Base-by-base conservation (phyloP, 2,329 filamentous ascomycete species). In the Purpureocillium takamizusanense region DNA sequence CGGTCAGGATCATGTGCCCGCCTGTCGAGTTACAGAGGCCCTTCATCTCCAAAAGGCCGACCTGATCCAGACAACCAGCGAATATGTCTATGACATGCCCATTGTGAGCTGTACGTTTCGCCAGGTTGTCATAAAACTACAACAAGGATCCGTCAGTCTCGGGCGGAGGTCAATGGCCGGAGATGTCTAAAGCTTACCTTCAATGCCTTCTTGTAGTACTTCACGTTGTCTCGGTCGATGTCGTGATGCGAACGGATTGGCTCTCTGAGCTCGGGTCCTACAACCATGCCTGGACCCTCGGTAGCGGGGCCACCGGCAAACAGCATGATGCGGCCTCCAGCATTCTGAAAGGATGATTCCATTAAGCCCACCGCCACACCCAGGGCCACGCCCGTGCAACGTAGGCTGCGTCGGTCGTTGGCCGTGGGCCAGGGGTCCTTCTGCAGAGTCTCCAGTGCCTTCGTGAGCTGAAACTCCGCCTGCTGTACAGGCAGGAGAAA, bases 121-220 rank as follows among this genome's bases (percentile, higher is more conserved):
- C 89, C 32, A 98, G 75, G 46, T 78, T 84, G 46, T 98, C 92
- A 60, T 97, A 98, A 62, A 95, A 97, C 81, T 89, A 56, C 31
- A 33, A 15, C 8, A 17, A 33, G 2, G 15, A 25, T 10, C 10
- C 21, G 10, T 25, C 10, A 25, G 21, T 10, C 10, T 5, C 21
- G 10, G 10, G 21, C 10, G 5, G 21, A 25, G 10, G 6, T 25
- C 21, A 6, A 5, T 6, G 21, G 21, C 10, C 6, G 21, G 21
- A 25, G 5, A 25, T 5, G 5, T 25, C 21, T 5, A 25, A 25
- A 25, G 21, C 21, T 25, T 61, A 87, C 84, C 78, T 97, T 98
- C 36, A 95, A 66, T 16, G 92, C 92, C 67, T 98, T 98, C 74
- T 98, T 98, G 69, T 94, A 97, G 66, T 97, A 95, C 64, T 98